These are phyloP conservation scores for Betula pendula DNA, from an alignment of 306 rosid species.

Conservation along the genomic window DNA sequence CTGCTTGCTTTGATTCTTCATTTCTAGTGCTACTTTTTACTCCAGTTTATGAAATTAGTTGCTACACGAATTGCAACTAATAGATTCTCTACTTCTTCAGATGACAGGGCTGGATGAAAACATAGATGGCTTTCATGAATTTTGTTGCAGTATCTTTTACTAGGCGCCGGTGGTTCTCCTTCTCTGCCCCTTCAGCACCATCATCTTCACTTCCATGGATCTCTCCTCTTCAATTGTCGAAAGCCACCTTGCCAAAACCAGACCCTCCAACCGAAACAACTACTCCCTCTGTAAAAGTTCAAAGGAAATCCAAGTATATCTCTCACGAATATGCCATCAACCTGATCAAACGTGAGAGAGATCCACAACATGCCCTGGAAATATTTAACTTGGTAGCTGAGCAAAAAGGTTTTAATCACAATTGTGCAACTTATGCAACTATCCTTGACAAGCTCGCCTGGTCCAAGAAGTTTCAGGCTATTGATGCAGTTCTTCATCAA, in stretches of 20 bases:
- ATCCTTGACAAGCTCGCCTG: slow-evolving; percentile 75
- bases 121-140: slow-evolving; percentile 43
- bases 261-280: slow-evolving; percentile 48
- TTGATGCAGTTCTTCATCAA: slow-evolving; percentile 65
- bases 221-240: slow-evolving; percentile 58
- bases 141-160: slow-evolving; percentile 18
- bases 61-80: not conserved
- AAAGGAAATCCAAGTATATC: slow-evolving; percentile 48
- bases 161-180: slow-evolving; percentile 28
- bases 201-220: slow-evolving; percentile 60
- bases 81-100: slow-evolving; percentile 17
- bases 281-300: slow-evolving; percentile 16
- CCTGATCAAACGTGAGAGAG: slow-evolving; percentile 73
- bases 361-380: slow-evolving; percentile 76
- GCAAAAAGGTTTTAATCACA: slow-evolving; percentile 81
- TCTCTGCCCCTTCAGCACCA: slow-evolving; percentile 23
- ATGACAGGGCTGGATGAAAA: slow-evolving; percentile 17
- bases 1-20: not conserved
- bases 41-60: not conserved
- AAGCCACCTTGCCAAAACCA: slow-evolving; percentile 38
- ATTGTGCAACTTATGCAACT: slow-evolving; percentile 62
- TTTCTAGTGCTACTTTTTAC: not conserved
- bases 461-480: slow-evolving; percentile 63
- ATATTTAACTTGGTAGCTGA: slow-evolving; percentile 69
- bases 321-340: slow-evolving; percentile 62